Evolutionary conservation across 1,284 basidiomycete genomes (phyloP).

Genomic region (Microbotryomycetes sp.): DNA sequence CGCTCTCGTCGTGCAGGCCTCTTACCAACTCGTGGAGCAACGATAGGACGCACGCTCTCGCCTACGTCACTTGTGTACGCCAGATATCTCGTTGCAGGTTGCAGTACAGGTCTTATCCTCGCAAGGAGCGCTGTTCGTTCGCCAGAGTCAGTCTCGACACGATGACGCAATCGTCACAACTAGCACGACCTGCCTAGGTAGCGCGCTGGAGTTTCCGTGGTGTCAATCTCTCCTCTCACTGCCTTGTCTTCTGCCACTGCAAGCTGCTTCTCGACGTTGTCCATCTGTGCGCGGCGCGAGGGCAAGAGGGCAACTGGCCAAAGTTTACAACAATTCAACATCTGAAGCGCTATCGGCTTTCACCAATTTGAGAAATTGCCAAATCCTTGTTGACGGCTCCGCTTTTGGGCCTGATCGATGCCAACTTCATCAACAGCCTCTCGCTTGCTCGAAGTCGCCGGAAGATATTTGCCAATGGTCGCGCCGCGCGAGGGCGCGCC

Average conservation of each 20-base stretch:
- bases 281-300: no score
- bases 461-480: slow-evolving; percentile 45
- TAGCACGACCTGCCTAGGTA: slow-evolving; percentile 18
- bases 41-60: slow-evolving; percentile 83
- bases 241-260: neutral
- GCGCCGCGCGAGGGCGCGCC: slow-evolving; percentile 8
- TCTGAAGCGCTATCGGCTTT: no score
- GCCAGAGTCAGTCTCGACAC: slow-evolving; percentile 4
- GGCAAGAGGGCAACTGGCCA: no score
- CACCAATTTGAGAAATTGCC: slow-evolving; percentile 54
- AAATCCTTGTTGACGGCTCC: slow-evolving; percentile 68
- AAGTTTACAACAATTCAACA: no score
- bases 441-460: slow-evolving; percentile 1
- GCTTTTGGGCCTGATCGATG: slow-evolving; percentile 47
- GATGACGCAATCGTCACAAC: neutral
- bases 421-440: slow-evolving; percentile 4
- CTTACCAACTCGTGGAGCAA: slow-evolving; percentile 54
- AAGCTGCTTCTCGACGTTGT: neutral
- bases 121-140: slow-evolving; percentile 9
- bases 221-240: slow-evolving; percentile 9
- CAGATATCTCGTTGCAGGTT: slow-evolving; percentile 25
- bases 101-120: slow-evolving; percentile 26
- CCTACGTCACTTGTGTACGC: slow-evolving; percentile 76
- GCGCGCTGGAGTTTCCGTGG: slow-evolving; percentile 24
- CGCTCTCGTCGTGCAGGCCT: no score